These are phyloP conservation scores for Auriscalpium microsporum DNA, from an alignment of 768 basidiomycete genomes.

Conservation along the genomic window DNA sequence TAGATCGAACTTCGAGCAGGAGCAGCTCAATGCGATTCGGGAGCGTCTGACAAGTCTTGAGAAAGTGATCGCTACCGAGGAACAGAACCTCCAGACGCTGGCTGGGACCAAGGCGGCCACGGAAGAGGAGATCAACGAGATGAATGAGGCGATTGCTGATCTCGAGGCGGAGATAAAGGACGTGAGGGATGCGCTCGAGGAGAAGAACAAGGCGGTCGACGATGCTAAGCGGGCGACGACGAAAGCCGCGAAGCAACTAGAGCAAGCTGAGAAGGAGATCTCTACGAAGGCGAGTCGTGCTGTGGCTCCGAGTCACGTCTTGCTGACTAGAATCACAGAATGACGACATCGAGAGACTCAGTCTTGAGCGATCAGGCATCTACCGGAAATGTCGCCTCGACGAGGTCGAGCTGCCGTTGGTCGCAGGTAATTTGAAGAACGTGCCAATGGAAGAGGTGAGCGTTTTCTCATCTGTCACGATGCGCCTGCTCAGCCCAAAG, in stretches of 20 bases:
- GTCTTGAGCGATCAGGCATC: constrained; percentile 73
- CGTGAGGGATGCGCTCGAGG: constrained; percentile 59
- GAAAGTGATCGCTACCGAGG: constrained; percentile 43
- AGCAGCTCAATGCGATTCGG: constrained; percentile 56
- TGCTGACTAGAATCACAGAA: constrained; percentile 35
- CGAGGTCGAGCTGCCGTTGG: constrained; percentile 77
- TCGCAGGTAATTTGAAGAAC: constrained; percentile 66
- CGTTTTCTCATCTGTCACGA: neutral
- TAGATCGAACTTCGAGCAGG: constrained; percentile 78
- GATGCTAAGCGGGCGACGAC: constrained; percentile 61
- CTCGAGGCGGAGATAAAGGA: constrained; percentile 55
- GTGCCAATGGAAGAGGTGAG: constrained; percentile 93
- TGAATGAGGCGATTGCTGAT: constrained; percentile 44
- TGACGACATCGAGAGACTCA: constrained; percentile 86
- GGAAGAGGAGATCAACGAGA: constrained; percentile 50
- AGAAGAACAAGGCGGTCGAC: constrained; percentile 66
- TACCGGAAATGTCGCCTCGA: constrained; percentile 93
- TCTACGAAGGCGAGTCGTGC: constrained; percentile 51
- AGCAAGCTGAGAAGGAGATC: constrained; percentile 88
- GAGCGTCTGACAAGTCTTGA: constrained; percentile 55
- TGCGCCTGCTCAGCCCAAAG: neutral
- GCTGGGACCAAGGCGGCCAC: constrained; percentile 46
- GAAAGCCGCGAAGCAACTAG: constrained; percentile 69
- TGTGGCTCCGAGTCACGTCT: constrained; percentile 16
- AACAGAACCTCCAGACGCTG: constrained; percentile 42